Conservation (phyloP, 192 early-diverging fungal species). For the Polychytrium aggregatum region DNA sequence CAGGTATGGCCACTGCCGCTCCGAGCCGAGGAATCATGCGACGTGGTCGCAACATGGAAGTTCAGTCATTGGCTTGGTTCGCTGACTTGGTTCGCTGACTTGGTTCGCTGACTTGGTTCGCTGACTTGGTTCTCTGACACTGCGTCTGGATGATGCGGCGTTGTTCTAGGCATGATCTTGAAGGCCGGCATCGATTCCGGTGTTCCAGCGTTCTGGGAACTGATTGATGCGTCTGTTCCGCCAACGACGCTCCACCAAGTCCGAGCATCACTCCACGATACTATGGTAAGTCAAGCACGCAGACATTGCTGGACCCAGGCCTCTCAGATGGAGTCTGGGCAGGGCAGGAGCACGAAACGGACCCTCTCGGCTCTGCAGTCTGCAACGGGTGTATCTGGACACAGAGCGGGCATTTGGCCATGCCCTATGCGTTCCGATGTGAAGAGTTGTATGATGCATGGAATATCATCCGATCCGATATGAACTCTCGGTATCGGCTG, state of each 20-base stretch:
- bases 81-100: no score
- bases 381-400: neutral
- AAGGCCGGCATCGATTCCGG: conserved; percentile 47
- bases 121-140: conserved; percentile 2
- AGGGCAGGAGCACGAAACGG: neutral
- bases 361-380: neutral
- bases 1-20: no score
- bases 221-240: conserved; percentile 36
- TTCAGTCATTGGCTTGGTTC: neutral
- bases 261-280: conserved; percentile 5
- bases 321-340: neutral
- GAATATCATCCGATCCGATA: no score
- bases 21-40: no score
- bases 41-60: neutral
- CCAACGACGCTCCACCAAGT: conserved; percentile 17
- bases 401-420: conserved; percentile 7
- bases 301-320: neutral
- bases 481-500: no score
- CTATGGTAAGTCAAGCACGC: conserved; percentile 1
- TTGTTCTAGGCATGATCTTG: conserved; percentile 36
- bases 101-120: no score
- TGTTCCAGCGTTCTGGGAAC: conserved; percentile 33
- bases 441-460: no score
- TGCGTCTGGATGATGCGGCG: neutral
- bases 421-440: no score